Base-by-base conservation (phyloP, 2,329 filamentous ascomycete species). In the Cercospora zeina region DNA sequence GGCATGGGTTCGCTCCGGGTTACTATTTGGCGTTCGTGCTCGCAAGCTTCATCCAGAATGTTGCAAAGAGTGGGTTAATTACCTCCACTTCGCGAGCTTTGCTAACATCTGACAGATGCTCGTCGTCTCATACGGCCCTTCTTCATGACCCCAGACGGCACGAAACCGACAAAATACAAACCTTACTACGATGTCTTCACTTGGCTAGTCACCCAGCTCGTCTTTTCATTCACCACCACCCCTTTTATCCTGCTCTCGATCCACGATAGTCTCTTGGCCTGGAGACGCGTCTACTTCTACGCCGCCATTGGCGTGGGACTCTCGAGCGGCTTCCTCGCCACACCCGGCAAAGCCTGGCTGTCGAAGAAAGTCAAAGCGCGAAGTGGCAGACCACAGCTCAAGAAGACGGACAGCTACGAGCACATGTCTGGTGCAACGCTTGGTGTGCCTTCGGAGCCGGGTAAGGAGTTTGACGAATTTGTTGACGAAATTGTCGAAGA, bases 1-100 rank as follows among this genome's bases (percentile, higher is more conserved):
- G 95, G 95, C 95, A 99, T 73, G 95, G 95, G 31, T 99, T 99
- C 77, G 96, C 96, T 69, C 93, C 95, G 0, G 95, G 95, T 5
- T 99, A 99, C 77, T 97, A 97, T 76, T 78, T 99, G 64, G 84
- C 89, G 4, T 99, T 99, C 72, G 79, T 97, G 42, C 82, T 97
- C 7, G 95, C 90, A 1, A 92, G 91, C 65, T 90, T 99, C 68
- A 85, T 97, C 31, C 95, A 99, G 74, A 97, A 92, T 1, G 88
- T 88, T 16, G 93, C 95, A 59, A 99, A 99, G 81, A 92, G 93
- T 97, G 81, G 75, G 89, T 83, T 21, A 10, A 13, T 47, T 24
- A 56, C 8, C 31, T 54, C 5, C 19, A 6, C 21, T n/a, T 59
- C 16, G 21, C 10, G 31, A 47, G 10, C 9, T n/a, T 36, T 31